Percentiles rank a stretch among this genome's conserved stretches.
These are phyloP conservation scores for Nicotiana tomentosiformis DNA, from an alignment of 257 asterid genomes.

Conservation along the genomic window DNA sequence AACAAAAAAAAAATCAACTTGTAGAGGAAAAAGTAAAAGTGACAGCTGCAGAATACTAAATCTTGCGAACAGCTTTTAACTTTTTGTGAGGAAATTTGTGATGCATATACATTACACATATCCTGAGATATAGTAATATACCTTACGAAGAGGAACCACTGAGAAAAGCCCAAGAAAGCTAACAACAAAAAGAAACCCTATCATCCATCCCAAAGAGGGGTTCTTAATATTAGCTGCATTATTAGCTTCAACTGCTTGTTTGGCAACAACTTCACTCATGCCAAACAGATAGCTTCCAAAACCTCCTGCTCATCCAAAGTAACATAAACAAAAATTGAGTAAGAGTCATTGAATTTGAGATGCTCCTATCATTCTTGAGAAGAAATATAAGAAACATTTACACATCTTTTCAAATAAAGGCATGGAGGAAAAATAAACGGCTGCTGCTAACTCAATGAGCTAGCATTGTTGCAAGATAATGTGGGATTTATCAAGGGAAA, in stretches of 20 bases:
- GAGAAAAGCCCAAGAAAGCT: constrained; percentile 93
- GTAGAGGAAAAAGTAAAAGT: background rate
- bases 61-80: background rate
- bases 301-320: constrained; percentile 57
- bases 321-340: background rate
- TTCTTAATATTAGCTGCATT: constrained; percentile 45
- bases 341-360: background rate
- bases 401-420: background rate
- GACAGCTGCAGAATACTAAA: background rate
- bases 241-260: constrained; percentile 51
- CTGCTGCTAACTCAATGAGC: background rate
- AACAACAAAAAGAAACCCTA: constrained; percentile 83
- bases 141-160: constrained; percentile 92
- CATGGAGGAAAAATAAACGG: background rate
- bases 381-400: background rate
- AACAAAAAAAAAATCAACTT: background rate
- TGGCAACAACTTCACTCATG: constrained; percentile 73
- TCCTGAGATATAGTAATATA: constrained; percentile 14
- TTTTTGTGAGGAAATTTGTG: background rate
- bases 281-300: constrained; percentile 92
- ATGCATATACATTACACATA: background rate
- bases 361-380: background rate
- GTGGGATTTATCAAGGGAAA: background rate
- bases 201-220: constrained; percentile 78
- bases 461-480: background rate